A percentile compares a stretch with the other conserved stretches of the same genome.
These are phyloP conservation scores for Penicillium odoratum DNA, from an alignment of 495 filamentous ascomycete species.

Conservation along the genomic window DNA sequence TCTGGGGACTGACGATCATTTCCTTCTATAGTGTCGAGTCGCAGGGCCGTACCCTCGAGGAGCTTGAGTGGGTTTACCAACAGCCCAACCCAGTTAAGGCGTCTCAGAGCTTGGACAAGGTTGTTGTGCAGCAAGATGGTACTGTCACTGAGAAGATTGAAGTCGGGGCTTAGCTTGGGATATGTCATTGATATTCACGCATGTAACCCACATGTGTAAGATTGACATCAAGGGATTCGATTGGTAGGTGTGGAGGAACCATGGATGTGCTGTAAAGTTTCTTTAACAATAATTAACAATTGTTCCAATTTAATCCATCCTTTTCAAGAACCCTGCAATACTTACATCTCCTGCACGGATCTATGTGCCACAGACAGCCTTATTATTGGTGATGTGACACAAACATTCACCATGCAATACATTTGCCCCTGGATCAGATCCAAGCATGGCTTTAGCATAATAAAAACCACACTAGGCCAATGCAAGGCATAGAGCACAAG, in stretches of 20 bases:
- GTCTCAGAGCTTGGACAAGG: conserved; percentile 56
- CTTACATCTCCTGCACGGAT: background rate
- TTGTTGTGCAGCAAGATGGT: conserved; percentile 53
- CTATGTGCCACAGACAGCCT: background rate
- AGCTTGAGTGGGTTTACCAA: conserved; percentile 68
- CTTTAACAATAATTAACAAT: background rate
- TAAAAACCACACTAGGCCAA: background rate
- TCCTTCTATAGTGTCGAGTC: conserved; percentile 58
- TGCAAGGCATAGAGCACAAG: background rate
- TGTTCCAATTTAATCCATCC: background rate
- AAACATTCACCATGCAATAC: background rate
- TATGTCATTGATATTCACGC: background rate
- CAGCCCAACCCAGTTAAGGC: conserved; percentile 58
- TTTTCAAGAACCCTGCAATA: background rate
- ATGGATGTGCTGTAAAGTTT: background rate
- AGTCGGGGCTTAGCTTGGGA: conserved; percentile 46
- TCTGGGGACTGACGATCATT: conserved; percentile 5
- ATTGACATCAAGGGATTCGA: background rate
- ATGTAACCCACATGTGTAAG: background rate
- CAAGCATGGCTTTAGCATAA: background rate
- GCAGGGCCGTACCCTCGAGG: conserved; percentile 68
- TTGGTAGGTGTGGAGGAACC: background rate
- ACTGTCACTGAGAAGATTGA: conserved; percentile 56
- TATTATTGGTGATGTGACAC: background rate
- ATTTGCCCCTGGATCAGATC: background rate